These are phyloP conservation scores for Dendrostoma leiphaemia DNA, from an alignment of 2,329 filamentous ascomycete genomes.

Conservation along the genomic window DNA sequence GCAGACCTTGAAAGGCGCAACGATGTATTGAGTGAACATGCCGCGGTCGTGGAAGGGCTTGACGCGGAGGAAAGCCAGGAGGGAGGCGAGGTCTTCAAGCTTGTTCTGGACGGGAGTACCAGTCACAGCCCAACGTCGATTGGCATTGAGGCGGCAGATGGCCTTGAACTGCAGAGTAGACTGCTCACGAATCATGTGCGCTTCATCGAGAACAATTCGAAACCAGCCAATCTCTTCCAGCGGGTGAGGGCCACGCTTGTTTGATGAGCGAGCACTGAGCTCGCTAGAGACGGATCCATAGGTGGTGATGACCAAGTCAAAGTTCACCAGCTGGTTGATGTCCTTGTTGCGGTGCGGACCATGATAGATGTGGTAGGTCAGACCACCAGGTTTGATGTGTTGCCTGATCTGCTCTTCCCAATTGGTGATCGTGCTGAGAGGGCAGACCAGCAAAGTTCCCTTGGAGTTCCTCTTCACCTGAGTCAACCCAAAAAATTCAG, in stretches of 20 bases:
- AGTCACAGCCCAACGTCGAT: conserved; percentile 93
- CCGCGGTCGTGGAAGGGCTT: conserved; percentile 78
- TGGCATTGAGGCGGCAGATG: conserved; percentile 74
- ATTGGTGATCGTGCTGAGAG: conserved; percentile 86
- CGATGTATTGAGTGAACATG: conserved; percentile 76
- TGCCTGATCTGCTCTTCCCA: conserved; percentile 91
- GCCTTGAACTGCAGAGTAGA: conserved; percentile 80
- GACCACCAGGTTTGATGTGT: conserved; percentile 63
- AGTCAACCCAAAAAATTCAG: conserved; percentile 46
- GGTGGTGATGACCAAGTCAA: conserved; percentile 87
- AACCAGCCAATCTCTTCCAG: conserved; percentile 86
- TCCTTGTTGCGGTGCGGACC: conserved; percentile 73
- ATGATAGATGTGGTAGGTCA: conserved; percentile 84
- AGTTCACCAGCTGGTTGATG: conserved; percentile 63
- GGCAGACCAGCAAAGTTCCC: conserved; percentile 83
- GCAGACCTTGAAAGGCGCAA: conserved; percentile 81
- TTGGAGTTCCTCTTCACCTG: conserved; percentile 65
- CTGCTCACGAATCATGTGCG: conserved; percentile 89
- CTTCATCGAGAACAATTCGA: conserved; percentile 89
- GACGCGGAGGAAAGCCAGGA: conserved; percentile 82
- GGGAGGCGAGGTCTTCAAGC: conserved; percentile 81
- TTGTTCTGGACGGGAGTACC: conserved; percentile 95
- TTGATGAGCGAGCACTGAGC: conserved; percentile 60
- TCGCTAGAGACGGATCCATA: conserved; percentile 88
- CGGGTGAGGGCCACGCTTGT: conserved; percentile 60